Conservation (phyloP, 441 rosid species). For the Geranium incanum region DNA sequence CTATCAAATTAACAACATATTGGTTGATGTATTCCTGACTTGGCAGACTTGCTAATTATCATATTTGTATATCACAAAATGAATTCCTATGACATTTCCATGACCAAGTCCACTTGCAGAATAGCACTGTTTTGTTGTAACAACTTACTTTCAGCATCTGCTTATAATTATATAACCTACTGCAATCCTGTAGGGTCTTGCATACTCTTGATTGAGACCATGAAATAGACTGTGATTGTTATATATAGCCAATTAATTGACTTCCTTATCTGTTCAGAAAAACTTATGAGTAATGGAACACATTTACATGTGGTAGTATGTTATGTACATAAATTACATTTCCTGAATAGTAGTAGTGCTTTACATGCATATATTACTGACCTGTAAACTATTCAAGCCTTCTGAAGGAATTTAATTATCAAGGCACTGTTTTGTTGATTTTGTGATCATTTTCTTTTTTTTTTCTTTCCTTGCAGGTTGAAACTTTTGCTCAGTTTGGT, state of each 20-base stretch:
- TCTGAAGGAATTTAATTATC: not conserved
- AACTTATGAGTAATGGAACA: not conserved
- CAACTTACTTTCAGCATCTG: no score
- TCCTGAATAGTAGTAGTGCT: not conserved
- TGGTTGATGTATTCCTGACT: no score
- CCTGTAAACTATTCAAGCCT: not conserved
- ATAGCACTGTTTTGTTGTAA: no score
- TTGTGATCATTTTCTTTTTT: constrained; percentile 5
- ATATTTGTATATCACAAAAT: no score
- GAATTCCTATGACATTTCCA: no score
- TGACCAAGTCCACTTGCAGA: no score
- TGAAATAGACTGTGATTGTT: not conserved
- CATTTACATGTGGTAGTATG: not conserved
- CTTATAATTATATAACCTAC: no score
- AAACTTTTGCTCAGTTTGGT: constrained; percentile 93
- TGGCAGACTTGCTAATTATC: no score
- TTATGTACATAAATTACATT: not conserved
- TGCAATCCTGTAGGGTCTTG: not conserved
- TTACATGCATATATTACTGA: constrained; percentile 4
- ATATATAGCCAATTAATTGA: not conserved
- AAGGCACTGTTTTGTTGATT: constrained; percentile 1
- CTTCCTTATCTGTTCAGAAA: not conserved
- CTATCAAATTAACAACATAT: no score
- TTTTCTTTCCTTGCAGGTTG: constrained; percentile 48
- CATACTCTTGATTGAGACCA: not conserved